These are phyloP conservation scores for Diaporthe sp. DNA, from an alignment of 2,329 filamentous ascomycete genomes.

Conservation along the genomic window DNA sequence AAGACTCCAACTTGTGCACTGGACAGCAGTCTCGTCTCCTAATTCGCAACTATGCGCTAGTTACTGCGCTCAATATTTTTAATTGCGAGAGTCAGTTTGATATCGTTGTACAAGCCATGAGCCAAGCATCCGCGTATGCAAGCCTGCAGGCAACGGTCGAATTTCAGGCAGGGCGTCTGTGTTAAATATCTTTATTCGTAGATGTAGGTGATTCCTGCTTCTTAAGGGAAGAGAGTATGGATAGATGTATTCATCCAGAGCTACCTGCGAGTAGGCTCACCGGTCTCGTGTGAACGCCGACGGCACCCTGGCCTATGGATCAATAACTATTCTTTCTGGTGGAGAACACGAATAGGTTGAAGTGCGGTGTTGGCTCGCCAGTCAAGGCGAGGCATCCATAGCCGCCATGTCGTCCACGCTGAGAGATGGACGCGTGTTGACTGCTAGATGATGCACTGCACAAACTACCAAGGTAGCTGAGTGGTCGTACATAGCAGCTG, in stretches of 20 bases:
- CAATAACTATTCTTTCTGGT: background rate
- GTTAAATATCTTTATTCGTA: background rate
- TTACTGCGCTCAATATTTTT: background rate
- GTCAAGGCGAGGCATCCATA: no score
- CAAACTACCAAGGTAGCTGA: background rate
- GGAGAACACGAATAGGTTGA: background rate
- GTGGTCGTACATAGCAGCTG: background rate
- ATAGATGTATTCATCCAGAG: background rate
- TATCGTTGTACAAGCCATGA: background rate
- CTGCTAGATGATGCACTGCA: background rate
- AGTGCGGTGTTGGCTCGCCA: background rate
- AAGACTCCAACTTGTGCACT: background rate
- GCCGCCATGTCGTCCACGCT: no score
- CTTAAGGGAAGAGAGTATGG: background rate
- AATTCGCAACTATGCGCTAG: background rate
- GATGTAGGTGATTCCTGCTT: background rate
- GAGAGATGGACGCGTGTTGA: background rate
- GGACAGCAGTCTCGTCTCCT: background rate
- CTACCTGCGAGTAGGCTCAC: background rate
- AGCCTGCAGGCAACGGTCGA: background rate
- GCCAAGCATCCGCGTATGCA: background rate
- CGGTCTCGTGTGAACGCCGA: background rate
- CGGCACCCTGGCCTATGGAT: background rate
- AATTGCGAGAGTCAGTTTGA: background rate
- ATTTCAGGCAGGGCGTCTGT: background rate